Percentiles rank a stretch among this genome's conserved stretches.
These are phyloP conservation scores for Glomus cerebriforme DNA, from an alignment of 192 early-diverging fungal species.

Conservation along the genomic window DNA sequence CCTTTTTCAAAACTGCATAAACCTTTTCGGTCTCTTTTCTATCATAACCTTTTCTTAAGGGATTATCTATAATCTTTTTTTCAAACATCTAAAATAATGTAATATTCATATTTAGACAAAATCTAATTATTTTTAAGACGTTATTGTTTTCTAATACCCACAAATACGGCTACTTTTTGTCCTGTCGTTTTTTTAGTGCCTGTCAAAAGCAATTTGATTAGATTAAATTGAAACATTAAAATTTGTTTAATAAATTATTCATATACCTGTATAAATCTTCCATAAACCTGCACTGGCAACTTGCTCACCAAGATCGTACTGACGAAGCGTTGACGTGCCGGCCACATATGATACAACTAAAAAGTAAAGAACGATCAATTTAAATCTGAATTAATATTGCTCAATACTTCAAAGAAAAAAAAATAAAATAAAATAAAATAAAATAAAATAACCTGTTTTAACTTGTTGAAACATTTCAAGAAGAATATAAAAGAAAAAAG, in stretches of 20 bases:
- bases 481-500: no score
- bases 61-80: conserved; percentile 63
- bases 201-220: neutral
- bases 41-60: conserved; percentile 15
- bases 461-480: neutral
- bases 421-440: neutral
- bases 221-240: neutral
- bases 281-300: conserved; percentile 68
- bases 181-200: conserved; percentile 57
- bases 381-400: no score
- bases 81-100: conserved; percentile 70
- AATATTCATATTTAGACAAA: conserved; percentile 1
- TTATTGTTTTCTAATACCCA: conserved; percentile 32
- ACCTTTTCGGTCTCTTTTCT: conserved; percentile 52
- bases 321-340: neutral
- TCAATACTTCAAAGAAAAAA: neutral
- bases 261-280: conserved; percentile 59
- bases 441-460: neutral
- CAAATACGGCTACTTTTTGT: conserved; percentile 69
- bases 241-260: neutral
- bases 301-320: conserved; percentile 51
- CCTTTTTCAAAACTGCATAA: conserved; percentile 58
- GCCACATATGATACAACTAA: conserved; percentile 26
- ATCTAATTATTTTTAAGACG: neutral
- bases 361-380: neutral